A percentile compares a stretch with the other conserved stretches of the same genome.
phyloP scores from a whole-genome alignment of 352 stramenopile genomes.

The Phytopythium cucurbitacearum region DNA sequence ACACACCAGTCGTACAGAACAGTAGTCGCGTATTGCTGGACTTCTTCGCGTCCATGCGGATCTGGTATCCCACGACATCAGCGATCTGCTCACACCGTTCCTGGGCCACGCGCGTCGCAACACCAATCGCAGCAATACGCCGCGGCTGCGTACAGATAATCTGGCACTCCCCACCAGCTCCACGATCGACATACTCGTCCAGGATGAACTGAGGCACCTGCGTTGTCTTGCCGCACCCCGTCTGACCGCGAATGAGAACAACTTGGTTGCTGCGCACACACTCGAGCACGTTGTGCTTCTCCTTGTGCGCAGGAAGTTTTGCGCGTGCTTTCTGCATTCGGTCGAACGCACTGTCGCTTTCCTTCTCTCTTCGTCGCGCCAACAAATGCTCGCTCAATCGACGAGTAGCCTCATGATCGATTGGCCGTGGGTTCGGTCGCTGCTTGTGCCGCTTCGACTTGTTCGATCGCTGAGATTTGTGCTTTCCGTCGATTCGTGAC shows the following conservation, averaged over 20 bases:
- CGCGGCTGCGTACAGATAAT: slow-evolving; percentile 97
- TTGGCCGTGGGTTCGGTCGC: slow-evolving; percentile 4
- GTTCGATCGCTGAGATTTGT: slow-evolving; percentile 5
- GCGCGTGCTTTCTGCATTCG: slow-evolving; percentile 50
- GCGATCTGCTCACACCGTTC: slow-evolving; percentile 90
- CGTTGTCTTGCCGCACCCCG: slow-evolving; percentile 94
- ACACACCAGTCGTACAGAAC: slow-evolving; percentile 95
- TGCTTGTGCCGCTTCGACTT: slow-evolving; percentile 13
- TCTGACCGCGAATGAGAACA: slow-evolving; percentile 94
- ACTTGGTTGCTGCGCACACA: slow-evolving; percentile 79
- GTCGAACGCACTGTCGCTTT: slow-evolving; percentile 36
- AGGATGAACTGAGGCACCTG: slow-evolving; percentile 98
- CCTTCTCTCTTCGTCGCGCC: slow-evolving; percentile 36
- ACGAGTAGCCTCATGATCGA: slow-evolving; percentile 33
- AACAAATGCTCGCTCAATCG: slow-evolving; percentile 44
- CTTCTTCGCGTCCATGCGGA: slow-evolving; percentile 93
- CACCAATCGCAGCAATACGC: slow-evolving; percentile 94
- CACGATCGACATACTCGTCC: slow-evolving; percentile 88
- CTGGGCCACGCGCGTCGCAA: slow-evolving; percentile 93
- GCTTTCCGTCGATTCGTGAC: neutral
- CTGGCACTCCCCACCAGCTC: slow-evolving; percentile 84
- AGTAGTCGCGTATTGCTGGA: slow-evolving; percentile 87
- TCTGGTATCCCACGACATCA: slow-evolving; percentile 93
- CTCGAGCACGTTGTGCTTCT: slow-evolving; percentile 55
- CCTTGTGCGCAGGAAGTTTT: slow-evolving; percentile 53